Conservation (phyloP, 306 rosid genomes). For the Mimosa pudica region DNA sequence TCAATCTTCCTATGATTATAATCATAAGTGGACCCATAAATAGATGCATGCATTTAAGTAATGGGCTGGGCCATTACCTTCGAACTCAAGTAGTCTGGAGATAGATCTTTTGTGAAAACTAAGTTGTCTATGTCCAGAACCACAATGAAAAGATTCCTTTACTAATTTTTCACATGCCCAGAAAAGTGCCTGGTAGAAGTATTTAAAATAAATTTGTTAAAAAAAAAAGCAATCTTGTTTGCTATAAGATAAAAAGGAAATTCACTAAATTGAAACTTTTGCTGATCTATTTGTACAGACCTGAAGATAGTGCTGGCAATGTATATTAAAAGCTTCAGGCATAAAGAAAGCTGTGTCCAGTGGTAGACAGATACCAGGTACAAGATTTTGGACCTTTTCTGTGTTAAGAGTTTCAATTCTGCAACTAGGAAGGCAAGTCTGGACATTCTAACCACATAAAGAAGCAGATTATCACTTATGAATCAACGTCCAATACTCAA, state of each 20-base stretch:
- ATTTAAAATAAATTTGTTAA: slow-evolving; percentile 16
- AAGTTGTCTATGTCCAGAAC: slow-evolving; percentile 55
- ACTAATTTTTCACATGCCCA: slow-evolving; percentile 66
- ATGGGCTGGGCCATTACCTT: slow-evolving; percentile 52
- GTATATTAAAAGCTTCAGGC: slow-evolving; percentile 84
- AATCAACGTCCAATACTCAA: slow-evolving; percentile 28
- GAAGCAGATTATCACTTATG: slow-evolving; percentile 30
- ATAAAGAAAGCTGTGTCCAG: slow-evolving; percentile 67
- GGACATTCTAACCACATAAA: slow-evolving; percentile 67
- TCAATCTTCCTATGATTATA: slow-evolving; percentile 18
- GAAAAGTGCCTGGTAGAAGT: slow-evolving; percentile 68
- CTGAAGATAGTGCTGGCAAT: slow-evolving; percentile 76
- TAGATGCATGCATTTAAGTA: not conserved
- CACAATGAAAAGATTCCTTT: slow-evolving; percentile 46
- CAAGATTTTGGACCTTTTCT: slow-evolving; percentile 59
- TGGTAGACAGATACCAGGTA: slow-evolving; percentile 61
- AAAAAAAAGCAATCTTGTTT: not conserved
- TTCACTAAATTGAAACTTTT: not conserved
- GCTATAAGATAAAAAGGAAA: not conserved
- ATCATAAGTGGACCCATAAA: not conserved
- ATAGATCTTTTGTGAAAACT: slow-evolving; percentile 57
- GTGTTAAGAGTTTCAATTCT: slow-evolving; percentile 62
- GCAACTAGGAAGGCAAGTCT: slow-evolving; percentile 75
- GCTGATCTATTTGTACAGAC: slow-evolving; percentile 41
- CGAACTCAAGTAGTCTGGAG: slow-evolving; percentile 61